Conservation (phyloP, 2,329 filamentous ascomycete species). For the Fusarium duplospermum region DNA sequence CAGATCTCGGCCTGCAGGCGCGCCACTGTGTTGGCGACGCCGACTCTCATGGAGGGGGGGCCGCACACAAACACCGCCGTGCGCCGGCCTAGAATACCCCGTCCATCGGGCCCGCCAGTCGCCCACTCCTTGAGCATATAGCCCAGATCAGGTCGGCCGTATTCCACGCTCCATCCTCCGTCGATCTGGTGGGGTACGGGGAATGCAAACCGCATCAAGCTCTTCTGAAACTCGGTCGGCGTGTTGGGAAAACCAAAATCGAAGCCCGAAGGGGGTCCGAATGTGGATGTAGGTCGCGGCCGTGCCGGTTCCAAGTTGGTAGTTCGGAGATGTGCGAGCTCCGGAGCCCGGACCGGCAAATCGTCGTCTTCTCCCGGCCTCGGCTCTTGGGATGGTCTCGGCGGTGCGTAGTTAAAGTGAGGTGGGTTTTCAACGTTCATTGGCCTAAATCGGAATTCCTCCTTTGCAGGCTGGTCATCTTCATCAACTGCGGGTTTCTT, state of each 20-base stretch:
- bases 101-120: slow-evolving; percentile 72
- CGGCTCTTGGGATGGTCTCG: slow-evolving; percentile 42
- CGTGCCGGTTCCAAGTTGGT: slow-evolving; percentile 48
- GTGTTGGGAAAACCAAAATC: slow-evolving; percentile 86
- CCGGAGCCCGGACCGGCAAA: slow-evolving; percentile 58
- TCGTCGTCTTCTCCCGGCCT: slow-evolving; percentile 36
- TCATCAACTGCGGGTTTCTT: slow-evolving; percentile 47
- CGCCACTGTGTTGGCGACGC: slow-evolving; percentile 88
- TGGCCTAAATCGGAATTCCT: slow-evolving; percentile 70
- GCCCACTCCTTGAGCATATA: slow-evolving; percentile 89
- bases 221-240: slow-evolving; percentile 89
- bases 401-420: slow-evolving; percentile 69
- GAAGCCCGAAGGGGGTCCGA: slow-evolving; percentile 72
- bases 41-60: slow-evolving; percentile 85
- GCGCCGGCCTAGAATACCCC: slow-evolving; percentile 79
- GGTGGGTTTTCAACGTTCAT: slow-evolving; percentile 62
- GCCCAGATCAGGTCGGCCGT: slow-evolving; percentile 87
- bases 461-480: slow-evolving; percentile 39
- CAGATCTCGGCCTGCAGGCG: slow-evolving; percentile 85
- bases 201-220: slow-evolving; percentile 90
- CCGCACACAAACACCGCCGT: slow-evolving; percentile 95
- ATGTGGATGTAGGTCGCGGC: slow-evolving; percentile 65
- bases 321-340: slow-evolving; percentile 68
- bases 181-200: slow-evolving; percentile 74
- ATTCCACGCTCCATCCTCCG: slow-evolving; percentile 91